phyloP scores from a whole-genome alignment of 2,329 filamentous ascomycete genomes.

The Karstenula rhodostoma region DNA sequence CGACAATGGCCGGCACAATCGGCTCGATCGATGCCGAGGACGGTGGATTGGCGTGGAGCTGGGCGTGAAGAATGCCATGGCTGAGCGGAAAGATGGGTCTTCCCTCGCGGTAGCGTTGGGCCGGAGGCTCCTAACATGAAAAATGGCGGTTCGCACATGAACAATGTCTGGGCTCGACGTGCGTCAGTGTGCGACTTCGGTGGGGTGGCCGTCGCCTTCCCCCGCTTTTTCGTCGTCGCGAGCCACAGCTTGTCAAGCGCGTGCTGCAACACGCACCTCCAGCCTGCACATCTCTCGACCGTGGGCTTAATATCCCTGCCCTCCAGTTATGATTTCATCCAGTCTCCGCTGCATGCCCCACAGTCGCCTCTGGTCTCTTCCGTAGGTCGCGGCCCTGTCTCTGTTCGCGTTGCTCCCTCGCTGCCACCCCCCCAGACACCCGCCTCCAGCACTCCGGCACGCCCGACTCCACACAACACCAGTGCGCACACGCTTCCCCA shows the following conservation, averaged over 20 bases:
- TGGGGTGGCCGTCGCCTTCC: slow-evolving; percentile 5
- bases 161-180: slow-evolving; percentile 6
- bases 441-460: slow-evolving; percentile 10
- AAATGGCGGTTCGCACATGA: slow-evolving; percentile 19
- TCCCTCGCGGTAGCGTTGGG: slow-evolving; percentile 6
- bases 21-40: slow-evolving; percentile 11
- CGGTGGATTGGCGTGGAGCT: slow-evolving; percentile 1
- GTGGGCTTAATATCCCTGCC: slow-evolving; percentile 5
- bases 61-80: background rate
- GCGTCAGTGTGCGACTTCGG: slow-evolving; percentile 3
- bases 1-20: slow-evolving; percentile 10
- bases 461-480: slow-evolving; percentile 4
- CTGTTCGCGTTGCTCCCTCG: slow-evolving; percentile 3
- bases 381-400: slow-evolving; percentile 7
- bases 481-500: background rate
- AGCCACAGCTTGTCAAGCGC: slow-evolving; percentile 11
- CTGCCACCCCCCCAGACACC: slow-evolving; percentile 4
- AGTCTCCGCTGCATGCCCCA: slow-evolving; percentile 8
- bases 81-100: slow-evolving; percentile 9
- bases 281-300: slow-evolving; percentile 11
- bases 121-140: slow-evolving; percentile 16
- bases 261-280: slow-evolving; percentile 5
- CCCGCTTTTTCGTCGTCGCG: slow-evolving; percentile 18
- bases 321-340: slow-evolving; percentile 18
- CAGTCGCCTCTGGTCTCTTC: slow-evolving; percentile 3